Base-by-base conservation (phyloP, 768 basidiomycete genomes). In the Tulasnella sp. region DNA sequence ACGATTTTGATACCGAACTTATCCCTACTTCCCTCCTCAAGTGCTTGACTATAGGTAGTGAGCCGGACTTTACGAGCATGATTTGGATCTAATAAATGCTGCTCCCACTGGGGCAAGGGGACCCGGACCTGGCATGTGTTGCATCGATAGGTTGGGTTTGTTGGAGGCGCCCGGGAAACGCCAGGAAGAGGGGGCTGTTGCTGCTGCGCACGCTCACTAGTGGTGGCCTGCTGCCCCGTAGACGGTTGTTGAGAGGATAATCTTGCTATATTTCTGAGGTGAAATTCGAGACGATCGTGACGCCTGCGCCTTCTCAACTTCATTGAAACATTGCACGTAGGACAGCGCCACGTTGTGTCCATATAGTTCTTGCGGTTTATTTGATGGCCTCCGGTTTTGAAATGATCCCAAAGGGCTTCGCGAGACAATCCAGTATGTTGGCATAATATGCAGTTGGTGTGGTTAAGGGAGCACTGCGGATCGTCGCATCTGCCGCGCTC, bases 11-110 rank as follows among this genome's bases (percentile, higher is more conserved):
- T 18, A 9, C 76, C 76, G 38, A 39, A 77, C 38, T 77, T 77
- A 56, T 77, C 76, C 24, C 58, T 62, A 19, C 58, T 58, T 10
- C 76, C 58, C 8, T 77, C 76, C 16, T 52, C 75, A 16, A 75
- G 75, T n/a, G 75, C 44, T 56, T 9, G 24, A 14, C 36, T 48
- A 48, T 31, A 75, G 9, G n/a, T 7, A 5, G 44, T 31, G 10
- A n/a, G 52, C 6, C 44, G 10, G 2, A 31, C n/a, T 34, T 75
- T 75, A 4, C 40, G 39, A 12, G 44, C 36, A n/a, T 75, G 75
- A 19, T 2, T 52, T 4, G 39, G 75, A 9, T 44, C 44, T 6
- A 48, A 34, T n/a, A 48, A 24, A 31, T 75, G 75, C 36, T 36
- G 8, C n/a, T 36, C 19, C 75, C 75, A 75, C 10, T 4, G 5